Conservation (phyloP, 805 yeast genomes). For the Saccharomyces mikatae region DNA sequence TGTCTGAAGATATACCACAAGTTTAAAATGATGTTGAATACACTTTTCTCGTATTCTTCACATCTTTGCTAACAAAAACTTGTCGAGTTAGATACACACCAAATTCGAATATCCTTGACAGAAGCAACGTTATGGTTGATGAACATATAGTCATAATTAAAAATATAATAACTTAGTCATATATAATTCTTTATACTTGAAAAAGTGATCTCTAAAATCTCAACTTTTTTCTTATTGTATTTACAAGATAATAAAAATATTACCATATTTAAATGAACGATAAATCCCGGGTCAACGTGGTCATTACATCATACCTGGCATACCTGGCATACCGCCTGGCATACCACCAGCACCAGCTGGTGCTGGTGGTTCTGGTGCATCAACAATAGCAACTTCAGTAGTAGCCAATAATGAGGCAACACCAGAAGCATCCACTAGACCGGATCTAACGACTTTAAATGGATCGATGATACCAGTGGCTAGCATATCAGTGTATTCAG, state of each 20-base stretch:
- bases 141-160: not conserved
- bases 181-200: not conserved
- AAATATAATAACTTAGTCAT: not conserved
- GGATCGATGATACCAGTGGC: conserved; percentile 97
- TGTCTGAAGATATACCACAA: not conserved
- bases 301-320: conserved; percentile 46
- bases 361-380: conserved; percentile 76
- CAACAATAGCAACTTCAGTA: conserved; percentile 96
- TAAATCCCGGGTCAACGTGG: not conserved
- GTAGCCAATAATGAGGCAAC: conserved; percentile 96
- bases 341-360: conserved; percentile 43
- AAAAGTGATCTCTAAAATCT: not conserved
- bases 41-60: not conserved
- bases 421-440: conserved; percentile 93
- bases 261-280: not conserved
- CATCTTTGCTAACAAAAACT: not conserved
- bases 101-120: not conserved
- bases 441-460: conserved; percentile 93
- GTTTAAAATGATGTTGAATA: not conserved
- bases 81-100: not conserved
- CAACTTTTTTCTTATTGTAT: not conserved
- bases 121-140: not conserved
- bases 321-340: conserved; percentile 53
- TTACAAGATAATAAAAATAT: not conserved
- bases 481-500: conserved; percentile 92